phyloP scores from a whole-genome alignment of 805 yeast species.

The Candida khao-thaluensis region DNA sequence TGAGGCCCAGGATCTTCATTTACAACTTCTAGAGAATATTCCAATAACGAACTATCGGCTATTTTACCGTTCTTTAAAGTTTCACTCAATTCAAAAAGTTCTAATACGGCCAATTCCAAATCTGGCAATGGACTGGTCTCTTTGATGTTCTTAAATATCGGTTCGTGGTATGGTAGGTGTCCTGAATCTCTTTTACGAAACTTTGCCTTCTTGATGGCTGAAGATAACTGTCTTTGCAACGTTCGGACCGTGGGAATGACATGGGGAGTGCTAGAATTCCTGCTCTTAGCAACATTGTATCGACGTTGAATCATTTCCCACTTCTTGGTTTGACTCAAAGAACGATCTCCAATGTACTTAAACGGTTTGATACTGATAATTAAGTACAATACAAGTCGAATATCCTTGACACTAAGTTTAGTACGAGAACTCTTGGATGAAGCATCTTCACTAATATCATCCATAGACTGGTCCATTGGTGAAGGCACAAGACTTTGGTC shows the following conservation, averaged over 20 bases:
- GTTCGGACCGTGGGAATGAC: constrained; percentile 37
- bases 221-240: constrained; percentile 33
- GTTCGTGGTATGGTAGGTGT: neutral
- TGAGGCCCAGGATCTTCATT: too few species aligned
- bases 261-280: neutral
- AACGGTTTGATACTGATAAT: constrained; percentile 34
- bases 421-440: constrained; percentile 17
- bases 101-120: constrained; percentile 27
- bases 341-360: constrained; percentile 36
- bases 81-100: constrained; percentile 32
- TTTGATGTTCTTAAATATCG: constrained; percentile 17
- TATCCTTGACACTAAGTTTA: constrained; percentile 28
- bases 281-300: constrained; percentile 20
- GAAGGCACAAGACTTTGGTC: too few species aligned
- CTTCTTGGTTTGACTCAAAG: constrained; percentile 32
- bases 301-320: constrained; percentile 34
- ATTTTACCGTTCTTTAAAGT: constrained; percentile 27
- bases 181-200: neutral
- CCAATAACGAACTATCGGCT: constrained; percentile 13
- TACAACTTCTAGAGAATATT: constrained; percentile 9
- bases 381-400: constrained; percentile 29
- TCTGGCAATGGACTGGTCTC: constrained; percentile 23
- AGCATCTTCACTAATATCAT: constrained; percentile 1
- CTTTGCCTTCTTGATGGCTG: constrained; percentile 31
- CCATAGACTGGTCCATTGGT: neutral